A percentile compares a stretch with the other conserved stretches of the same genome.
phyloP scores from a whole-genome alignment of 2,329 filamentous ascomycete genomes.

The Didymella segeticola region DNA sequence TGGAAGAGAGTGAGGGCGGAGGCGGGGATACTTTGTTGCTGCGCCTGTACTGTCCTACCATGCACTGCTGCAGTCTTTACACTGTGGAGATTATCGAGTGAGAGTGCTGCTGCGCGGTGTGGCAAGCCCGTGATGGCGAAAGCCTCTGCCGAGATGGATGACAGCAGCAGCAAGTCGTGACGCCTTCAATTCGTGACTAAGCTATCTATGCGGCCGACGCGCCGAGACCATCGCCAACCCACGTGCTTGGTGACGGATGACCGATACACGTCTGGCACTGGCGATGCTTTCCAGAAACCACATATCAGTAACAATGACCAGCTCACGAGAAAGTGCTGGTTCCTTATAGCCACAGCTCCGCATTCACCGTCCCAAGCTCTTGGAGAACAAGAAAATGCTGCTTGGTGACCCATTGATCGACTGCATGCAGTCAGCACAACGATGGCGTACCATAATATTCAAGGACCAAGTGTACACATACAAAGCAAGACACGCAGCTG shows the following conservation, averaged over 20 bases:
- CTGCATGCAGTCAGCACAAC: not conserved
- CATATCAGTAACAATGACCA: too few species aligned
- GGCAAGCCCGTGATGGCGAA: constrained; percentile 18
- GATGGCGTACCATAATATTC: too few species aligned
- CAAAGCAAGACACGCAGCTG: too few species aligned
- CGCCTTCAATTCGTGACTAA: constrained; percentile 13
- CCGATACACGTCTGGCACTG: not conserved
- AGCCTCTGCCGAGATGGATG: constrained; percentile 10
- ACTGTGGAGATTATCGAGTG: not conserved
- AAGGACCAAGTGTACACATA: too few species aligned
- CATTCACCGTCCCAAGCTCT: not conserved
- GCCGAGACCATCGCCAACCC: not conserved
- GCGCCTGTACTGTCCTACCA: constrained; percentile 5
- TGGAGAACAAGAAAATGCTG: not conserved
- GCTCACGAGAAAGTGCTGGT: not conserved
- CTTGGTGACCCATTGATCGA: not conserved
- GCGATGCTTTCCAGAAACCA: not conserved
- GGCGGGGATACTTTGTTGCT: constrained; percentile 22
- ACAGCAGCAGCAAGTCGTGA: constrained; percentile 14
- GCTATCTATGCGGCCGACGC: constrained; percentile 4
- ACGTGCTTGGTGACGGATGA: not conserved
- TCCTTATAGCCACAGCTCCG: not conserved
- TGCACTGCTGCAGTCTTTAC: not conserved
- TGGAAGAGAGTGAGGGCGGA: constrained; percentile 29
- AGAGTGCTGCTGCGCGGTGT: constrained; percentile 8